phyloP scores from a whole-genome alignment of 2,329 filamentous ascomycete species.

The Rachicladosporium sp. region DNA sequence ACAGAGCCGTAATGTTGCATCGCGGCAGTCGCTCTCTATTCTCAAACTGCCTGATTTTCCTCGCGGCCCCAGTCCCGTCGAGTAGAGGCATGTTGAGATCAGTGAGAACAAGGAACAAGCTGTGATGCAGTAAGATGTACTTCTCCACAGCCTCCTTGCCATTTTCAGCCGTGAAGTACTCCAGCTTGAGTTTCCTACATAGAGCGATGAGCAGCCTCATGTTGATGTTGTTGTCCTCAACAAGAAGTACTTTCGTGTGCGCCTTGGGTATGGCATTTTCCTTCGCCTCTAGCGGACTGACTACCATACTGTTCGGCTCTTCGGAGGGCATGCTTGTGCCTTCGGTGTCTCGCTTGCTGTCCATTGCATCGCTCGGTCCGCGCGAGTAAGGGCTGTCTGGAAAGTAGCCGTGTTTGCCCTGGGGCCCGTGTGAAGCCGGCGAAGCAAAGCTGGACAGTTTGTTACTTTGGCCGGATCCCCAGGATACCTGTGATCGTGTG shows the following conservation, averaged over 20 bases:
- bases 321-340: no score
- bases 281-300: not conserved
- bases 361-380: no score
- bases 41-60: slow-evolving; percentile 19
- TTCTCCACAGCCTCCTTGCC: slow-evolving; percentile 10
- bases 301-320: not conserved
- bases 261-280: no score
- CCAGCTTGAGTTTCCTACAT: slow-evolving; percentile 10
- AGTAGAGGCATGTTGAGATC: slow-evolving; percentile 27
- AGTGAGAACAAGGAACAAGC: slow-evolving; percentile 25
- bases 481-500: no score
- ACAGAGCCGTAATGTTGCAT: slow-evolving; percentile 18
- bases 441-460: no score
- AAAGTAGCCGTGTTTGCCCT: no score
- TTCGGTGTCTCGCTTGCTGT: no score
- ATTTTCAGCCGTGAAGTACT: slow-evolving; percentile 9
- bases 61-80: slow-evolving; percentile 21
- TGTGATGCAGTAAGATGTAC: slow-evolving; percentile 4
- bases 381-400: no score
- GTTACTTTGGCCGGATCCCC: no score
- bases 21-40: slow-evolving; percentile 7
- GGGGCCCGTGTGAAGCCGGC: no score
- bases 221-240: slow-evolving; percentile 24
- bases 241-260: slow-evolving; percentile 14
- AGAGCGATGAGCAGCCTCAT: slow-evolving; percentile 15